Conservation (phyloP, 2,329 filamentous ascomycete genomes). For the Cryphonectria carpinicola region DNA sequence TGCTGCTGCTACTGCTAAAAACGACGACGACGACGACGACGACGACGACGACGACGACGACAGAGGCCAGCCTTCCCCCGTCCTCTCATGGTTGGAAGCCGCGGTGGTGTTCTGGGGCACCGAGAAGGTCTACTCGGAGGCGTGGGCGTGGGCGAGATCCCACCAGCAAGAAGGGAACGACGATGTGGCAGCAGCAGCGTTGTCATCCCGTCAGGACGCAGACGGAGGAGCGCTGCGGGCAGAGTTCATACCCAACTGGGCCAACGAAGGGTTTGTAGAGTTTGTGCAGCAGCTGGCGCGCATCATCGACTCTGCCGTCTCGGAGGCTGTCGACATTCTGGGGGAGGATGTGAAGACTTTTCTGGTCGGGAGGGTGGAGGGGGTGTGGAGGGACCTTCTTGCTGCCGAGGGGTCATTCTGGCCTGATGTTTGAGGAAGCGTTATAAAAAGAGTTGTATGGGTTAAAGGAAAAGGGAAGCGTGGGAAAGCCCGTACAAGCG, state of each 20-base stretch:
- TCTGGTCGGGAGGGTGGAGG: slow-evolving; percentile 45
- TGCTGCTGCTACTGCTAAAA: too few relatives aligned
- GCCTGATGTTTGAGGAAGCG: slow-evolving; percentile 43
- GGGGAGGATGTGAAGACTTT: slow-evolving; percentile 38
- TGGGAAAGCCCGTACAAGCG: too few relatives aligned
- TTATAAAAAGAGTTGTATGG: background rate
- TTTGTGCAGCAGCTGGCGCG: slow-evolving; percentile 61
- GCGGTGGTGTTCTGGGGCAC: slow-evolving; percentile 78
- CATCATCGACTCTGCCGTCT: slow-evolving; percentile 59
- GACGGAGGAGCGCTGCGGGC: slow-evolving; percentile 68
- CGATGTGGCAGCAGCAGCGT: slow-evolving; percentile 4
- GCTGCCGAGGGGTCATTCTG: slow-evolving; percentile 63
- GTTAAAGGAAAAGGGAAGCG: background rate
- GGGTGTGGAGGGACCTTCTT: slow-evolving; percentile 55
- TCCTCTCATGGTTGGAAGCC: slow-evolving; percentile 64
- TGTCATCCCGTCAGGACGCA: slow-evolving; percentile 46
- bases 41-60: slow-evolving; percentile 33
- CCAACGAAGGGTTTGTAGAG: slow-evolving; percentile 59
- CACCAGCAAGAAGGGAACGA: slow-evolving; percentile 37
- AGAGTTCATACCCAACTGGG: slow-evolving; percentile 73
- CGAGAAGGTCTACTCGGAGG: slow-evolving; percentile 65
- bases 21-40: too few relatives aligned
- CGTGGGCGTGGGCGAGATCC: slow-evolving; percentile 58
- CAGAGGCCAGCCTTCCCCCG: slow-evolving; percentile 14
- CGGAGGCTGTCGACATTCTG: slow-evolving; percentile 40